These are phyloP conservation scores for Aureobasidium zeae DNA, from an alignment of 2,329 filamentous ascomycete species.

Conservation along the genomic window DNA sequence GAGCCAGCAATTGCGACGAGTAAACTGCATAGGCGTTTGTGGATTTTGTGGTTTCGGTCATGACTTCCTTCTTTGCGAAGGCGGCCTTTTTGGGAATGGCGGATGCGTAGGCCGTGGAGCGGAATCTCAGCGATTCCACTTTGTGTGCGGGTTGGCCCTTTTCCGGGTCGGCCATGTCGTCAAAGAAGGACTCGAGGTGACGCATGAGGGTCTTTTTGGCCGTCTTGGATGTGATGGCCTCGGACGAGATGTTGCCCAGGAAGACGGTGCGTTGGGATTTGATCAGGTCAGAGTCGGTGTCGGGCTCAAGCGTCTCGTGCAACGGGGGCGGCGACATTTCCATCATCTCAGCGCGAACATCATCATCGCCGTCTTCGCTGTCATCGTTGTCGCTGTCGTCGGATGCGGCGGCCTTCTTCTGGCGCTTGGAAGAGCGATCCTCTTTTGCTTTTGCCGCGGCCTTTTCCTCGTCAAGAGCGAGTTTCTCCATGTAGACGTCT, in stretches of 20 bases:
- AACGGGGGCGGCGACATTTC: constrained; percentile 46
- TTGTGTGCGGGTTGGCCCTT: constrained; percentile 50
- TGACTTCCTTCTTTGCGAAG: constrained; percentile 80
- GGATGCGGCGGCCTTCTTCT: constrained; percentile 25
- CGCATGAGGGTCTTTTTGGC: constrained; percentile 67
- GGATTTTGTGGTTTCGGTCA: constrained; percentile 83
- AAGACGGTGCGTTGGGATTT: constrained; percentile 89
- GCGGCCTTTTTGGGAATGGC: constrained; percentile 88
- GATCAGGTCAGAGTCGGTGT: constrained; percentile 54
- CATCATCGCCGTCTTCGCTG: constrained; percentile 27
- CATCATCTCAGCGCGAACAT: constrained; percentile 35
- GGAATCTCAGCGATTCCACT: constrained; percentile 86
- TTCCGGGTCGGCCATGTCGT: constrained; percentile 37
- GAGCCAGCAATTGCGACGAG: constrained; percentile 62
- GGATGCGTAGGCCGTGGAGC: constrained; percentile 77
- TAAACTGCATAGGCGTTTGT: constrained; percentile 94
- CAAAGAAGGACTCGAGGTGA: constrained; percentile 70
- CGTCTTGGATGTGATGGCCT: constrained; percentile 72
- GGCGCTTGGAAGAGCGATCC: constrained; percentile 11
- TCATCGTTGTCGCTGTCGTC: constrained; percentile 24
- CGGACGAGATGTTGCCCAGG: constrained; percentile 77
- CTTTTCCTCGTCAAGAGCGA: constrained; percentile 42
- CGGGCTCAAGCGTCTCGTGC: constrained; percentile 41
- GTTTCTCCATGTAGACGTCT: constrained; percentile 51
- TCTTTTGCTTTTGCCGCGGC: constrained; percentile 15